These are phyloP conservation scores for Saccharomycopsis fermentans DNA, from an alignment of 805 yeast genomes.

Conservation along the genomic window DNA sequence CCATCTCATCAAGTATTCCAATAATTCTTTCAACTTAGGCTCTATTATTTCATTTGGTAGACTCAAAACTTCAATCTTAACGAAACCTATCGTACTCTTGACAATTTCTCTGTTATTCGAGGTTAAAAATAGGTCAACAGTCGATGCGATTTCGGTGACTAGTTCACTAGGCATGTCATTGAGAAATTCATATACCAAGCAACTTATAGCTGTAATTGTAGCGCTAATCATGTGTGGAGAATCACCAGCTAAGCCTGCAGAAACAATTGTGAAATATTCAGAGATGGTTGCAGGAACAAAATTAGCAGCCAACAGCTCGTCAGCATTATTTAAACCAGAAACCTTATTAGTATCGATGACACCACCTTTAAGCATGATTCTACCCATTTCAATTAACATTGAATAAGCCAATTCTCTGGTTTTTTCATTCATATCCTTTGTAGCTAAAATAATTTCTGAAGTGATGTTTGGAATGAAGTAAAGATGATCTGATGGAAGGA, in stretches of 20 bases:
- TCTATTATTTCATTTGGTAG: conserved; percentile 70
- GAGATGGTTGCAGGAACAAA: conserved; percentile 52
- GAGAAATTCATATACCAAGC: conserved; percentile 80
- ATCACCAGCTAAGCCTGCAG: conserved; percentile 93
- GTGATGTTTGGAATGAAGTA: conserved; percentile 71
- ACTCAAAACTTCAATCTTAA: conserved; percentile 76
- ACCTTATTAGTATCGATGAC: conserved; percentile 51
- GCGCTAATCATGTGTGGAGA: conserved; percentile 96
- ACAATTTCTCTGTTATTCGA: conserved; percentile 90
- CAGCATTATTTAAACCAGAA: conserved; percentile 44
- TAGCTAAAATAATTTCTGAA: conserved; percentile 81
- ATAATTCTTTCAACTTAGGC: conserved; percentile 52
- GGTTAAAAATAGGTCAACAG: conserved; percentile 82
- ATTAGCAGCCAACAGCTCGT: conserved; percentile 45
- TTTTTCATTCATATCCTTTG: conserved; percentile 89
- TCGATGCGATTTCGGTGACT: conserved; percentile 66
- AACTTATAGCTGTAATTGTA: conserved; percentile 81
- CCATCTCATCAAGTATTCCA: conserved; percentile 76
- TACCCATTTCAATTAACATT: conserved; percentile 70
- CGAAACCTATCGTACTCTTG: conserved; percentile 87
- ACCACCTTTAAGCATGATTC: conserved; percentile 57
- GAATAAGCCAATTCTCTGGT: conserved; percentile 75
- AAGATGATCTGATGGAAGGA: conserved; percentile 55
- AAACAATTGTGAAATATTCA: conserved; percentile 84
- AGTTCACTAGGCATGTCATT: conserved; percentile 48